A percentile compares a stretch with the other conserved stretches of the same genome.
Conservation (phyloP, 306 rosid genomes). For the Gleditsia sinensis region DNA sequence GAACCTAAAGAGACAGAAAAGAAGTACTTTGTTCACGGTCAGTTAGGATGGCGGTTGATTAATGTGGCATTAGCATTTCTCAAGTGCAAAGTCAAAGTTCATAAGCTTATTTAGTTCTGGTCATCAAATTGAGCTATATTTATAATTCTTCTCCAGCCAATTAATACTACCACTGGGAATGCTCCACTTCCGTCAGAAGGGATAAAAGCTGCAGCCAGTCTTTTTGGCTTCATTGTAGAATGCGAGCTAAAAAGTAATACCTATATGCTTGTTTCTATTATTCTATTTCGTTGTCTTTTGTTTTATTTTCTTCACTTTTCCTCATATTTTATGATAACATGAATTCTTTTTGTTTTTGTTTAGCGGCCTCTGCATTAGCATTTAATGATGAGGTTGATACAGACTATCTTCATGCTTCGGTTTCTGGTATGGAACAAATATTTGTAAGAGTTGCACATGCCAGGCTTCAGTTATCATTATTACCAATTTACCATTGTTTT, state of each 20-base stretch:
- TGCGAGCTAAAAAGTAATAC: slow-evolving; percentile 78
- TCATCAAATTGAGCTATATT: slow-evolving; percentile 24
- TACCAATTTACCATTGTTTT: slow-evolving; percentile 8
- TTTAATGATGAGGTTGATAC: slow-evolving; percentile 67
- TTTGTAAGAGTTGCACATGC: slow-evolving; percentile 22
- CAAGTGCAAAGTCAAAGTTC: slow-evolving; percentile 18
- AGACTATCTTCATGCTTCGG: slow-evolving; percentile 78
- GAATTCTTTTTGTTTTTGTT: slow-evolving; percentile 32
- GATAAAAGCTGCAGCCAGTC: slow-evolving; percentile 71
- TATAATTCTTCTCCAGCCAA: slow-evolving; percentile 61
- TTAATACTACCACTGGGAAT: slow-evolving; percentile 55
- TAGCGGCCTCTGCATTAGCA: slow-evolving; percentile 86
- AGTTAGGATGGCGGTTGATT: slow-evolving; percentile 15
- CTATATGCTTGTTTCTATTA: slow-evolving; percentile 24
- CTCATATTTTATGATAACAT: slow-evolving; percentile 28
- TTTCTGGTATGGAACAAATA: slow-evolving; percentile 65
- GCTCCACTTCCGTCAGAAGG: slow-evolving; percentile 79
- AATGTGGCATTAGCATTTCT: slow-evolving; percentile 22
- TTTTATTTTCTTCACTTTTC: slow-evolving; percentile 33
- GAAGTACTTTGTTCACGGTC: slow-evolving; percentile 18
- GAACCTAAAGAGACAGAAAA: slow-evolving; percentile 22
- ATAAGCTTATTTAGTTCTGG: slow-evolving; percentile 27
- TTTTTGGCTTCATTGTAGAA: slow-evolving; percentile 80
- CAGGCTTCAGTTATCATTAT: slow-evolving; percentile 10
- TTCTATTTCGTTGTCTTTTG: slow-evolving; percentile 19